phyloP scores from a whole-genome alignment of 768 basidiomycete genomes.

The Tephrocybe sp. region DNA sequence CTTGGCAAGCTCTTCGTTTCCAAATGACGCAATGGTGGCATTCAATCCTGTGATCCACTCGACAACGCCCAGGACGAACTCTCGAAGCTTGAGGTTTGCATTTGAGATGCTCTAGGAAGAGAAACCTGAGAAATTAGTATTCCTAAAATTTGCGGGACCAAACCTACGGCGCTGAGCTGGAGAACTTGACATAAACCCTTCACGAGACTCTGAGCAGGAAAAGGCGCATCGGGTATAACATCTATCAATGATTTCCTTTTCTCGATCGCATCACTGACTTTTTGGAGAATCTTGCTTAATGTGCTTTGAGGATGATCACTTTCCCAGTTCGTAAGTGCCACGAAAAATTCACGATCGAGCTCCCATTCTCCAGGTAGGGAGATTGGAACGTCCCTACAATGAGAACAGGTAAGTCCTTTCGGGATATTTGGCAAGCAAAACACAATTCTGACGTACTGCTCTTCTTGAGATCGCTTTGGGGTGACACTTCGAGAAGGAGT shows the following conservation, averaged over 20 bases:
- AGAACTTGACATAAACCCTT: neutral
- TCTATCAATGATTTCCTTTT: neutral
- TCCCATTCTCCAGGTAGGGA: conserved; percentile 8
- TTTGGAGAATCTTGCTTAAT: conserved; percentile 1
- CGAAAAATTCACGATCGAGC: conserved; percentile 8
- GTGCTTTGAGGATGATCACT: conserved; percentile 5
- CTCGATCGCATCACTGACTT: conserved; percentile 3
- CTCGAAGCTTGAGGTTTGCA: neutral
- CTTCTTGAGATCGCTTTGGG: no score
- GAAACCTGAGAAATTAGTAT: neutral
- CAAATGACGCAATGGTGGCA: neutral
- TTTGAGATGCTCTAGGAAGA: neutral
- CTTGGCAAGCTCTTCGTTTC: conserved; percentile 6
- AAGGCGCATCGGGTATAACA: conserved; percentile 6
- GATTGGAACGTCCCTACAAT: no score
- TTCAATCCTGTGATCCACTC: conserved; percentile 7
- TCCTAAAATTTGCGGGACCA: neutral
- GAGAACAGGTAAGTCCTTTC: no score
- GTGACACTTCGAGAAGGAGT: no score
- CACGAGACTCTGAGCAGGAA: conserved; percentile 9
- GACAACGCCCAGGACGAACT: conserved; percentile 8
- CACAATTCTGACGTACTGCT: no score
- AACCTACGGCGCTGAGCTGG: conserved; percentile 3
- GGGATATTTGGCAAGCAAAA: no score
- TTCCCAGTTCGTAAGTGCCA: conserved; percentile 5